Percentiles rank a stretch among this genome's conserved stretches.
Conservation (phyloP, 495 filamentous ascomycete species). For the Neurospora terricola region DNA sequence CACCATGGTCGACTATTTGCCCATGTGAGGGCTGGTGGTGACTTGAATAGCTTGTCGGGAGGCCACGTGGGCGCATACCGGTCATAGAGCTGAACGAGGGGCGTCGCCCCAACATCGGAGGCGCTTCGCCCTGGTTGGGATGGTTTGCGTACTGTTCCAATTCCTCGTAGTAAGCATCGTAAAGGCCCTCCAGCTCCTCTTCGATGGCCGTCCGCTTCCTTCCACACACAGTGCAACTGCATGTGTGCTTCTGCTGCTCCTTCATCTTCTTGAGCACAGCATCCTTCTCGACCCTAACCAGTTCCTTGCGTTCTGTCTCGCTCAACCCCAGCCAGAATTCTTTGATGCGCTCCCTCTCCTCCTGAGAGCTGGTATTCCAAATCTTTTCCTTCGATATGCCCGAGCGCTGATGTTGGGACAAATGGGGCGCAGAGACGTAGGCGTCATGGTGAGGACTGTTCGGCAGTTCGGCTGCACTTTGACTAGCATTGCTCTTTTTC, state of each 20-base stretch:
- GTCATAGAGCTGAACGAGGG: conserved; percentile 45
- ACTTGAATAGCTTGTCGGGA: conserved; percentile 32
- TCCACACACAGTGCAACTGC: conserved; percentile 94
- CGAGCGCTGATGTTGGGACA: conserved; percentile 26
- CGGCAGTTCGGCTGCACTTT: conserved; percentile 4
- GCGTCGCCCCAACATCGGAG: conserved; percentile 57
- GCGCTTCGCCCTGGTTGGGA: conserved; percentile 52
- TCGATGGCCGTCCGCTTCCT: conserved; percentile 95
- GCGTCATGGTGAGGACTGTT: conserved; percentile 12
- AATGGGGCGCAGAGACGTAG: conserved; percentile 8
- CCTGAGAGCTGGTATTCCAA: conserved; percentile 89
- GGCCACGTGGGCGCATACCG: conserved; percentile 38
- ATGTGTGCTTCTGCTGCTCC: conserved; percentile 98
- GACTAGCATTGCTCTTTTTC: conserved; percentile 25
- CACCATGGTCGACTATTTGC: conserved; percentile 48
- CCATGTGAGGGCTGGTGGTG: conserved; percentile 43
- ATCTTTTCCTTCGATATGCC: conserved; percentile 69
- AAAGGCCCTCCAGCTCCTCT: conserved; percentile 96
- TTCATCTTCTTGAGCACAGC: conserved; percentile 99
- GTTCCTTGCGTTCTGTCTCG: conserved; percentile 82
- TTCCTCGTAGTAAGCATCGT: conserved; percentile 98
- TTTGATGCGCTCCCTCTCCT: conserved; percentile 94
- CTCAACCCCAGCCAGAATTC: conserved; percentile 97
- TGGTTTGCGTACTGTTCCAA: conserved; percentile 94
- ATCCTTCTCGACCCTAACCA: conserved; percentile 98